Percentiles rank a stretch among this genome's conserved stretches.
phyloP scores from a whole-genome alignment of 352 stramenopile species.

The Globisporangium lucens region DNA sequence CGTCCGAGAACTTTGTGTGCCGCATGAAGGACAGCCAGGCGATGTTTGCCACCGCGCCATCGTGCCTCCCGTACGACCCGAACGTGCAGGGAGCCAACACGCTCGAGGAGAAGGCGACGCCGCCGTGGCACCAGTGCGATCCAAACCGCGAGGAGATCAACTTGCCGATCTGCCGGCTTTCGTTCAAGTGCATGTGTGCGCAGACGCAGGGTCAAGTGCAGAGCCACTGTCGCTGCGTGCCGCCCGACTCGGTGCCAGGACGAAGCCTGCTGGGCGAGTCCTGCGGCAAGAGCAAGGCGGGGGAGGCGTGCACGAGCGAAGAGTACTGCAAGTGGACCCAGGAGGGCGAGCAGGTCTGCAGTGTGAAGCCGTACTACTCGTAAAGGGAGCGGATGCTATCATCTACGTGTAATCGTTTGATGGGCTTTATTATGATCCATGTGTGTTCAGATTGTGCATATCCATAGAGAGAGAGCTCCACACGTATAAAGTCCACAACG shows the following conservation, averaged over 20 bases:
- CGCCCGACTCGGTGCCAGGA: constrained; percentile 36
- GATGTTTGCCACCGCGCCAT: constrained; percentile 31
- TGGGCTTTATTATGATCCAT: background rate
- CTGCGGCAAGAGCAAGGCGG: constrained; percentile 23
- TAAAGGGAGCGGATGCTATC: background rate
- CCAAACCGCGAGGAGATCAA: constrained; percentile 30
- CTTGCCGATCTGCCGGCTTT: constrained; percentile 32
- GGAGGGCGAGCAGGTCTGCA: constrained; percentile 28
- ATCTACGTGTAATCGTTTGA: background rate
- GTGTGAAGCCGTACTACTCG: constrained; percentile 40
- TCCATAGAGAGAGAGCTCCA: no score
- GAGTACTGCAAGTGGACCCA: constrained; percentile 48
- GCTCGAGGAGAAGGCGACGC: constrained; percentile 29
- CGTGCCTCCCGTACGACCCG: constrained; percentile 37
- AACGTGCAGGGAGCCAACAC: constrained; percentile 30
- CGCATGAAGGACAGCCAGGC: constrained; percentile 42
- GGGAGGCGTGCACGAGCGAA: constrained; percentile 20
- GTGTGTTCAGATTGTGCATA: background rate
- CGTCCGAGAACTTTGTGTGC: constrained; percentile 41
- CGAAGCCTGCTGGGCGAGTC: constrained; percentile 17
- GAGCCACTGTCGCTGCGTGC: constrained; percentile 27
- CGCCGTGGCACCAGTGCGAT: constrained; percentile 35
- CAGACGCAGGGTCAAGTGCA: constrained; percentile 8
- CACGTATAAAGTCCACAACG: no score
- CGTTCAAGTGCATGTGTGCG: constrained; percentile 36